Conservation (phyloP, 1,284 basidiomycete species). For the Athelia sp. region DNA sequence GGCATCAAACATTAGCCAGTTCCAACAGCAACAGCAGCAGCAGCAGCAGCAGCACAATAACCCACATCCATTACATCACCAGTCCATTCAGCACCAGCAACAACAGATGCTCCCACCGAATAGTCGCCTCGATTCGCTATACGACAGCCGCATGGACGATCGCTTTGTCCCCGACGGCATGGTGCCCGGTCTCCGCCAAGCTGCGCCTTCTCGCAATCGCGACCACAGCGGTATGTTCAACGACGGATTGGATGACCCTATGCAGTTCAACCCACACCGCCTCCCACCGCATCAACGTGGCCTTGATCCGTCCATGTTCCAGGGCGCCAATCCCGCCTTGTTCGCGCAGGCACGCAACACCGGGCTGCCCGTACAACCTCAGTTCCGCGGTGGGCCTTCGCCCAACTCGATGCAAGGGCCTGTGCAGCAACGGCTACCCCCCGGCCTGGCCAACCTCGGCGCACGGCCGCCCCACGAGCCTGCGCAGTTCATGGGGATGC, state of each 20-base stretch:
- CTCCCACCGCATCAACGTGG: slow-evolving; percentile 48
- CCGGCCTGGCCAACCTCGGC: slow-evolving; percentile 79
- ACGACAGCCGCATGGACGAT: slow-evolving; percentile 68
- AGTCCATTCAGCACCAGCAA: slow-evolving; percentile 31
- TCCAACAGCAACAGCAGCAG: slow-evolving; percentile 14
- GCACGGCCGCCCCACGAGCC: slow-evolving; percentile 76
- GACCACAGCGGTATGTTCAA: slow-evolving; percentile 52
- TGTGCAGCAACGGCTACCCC: slow-evolving; percentile 61
- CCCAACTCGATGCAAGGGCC: slow-evolving; percentile 45
- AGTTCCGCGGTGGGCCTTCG: slow-evolving; percentile 66
- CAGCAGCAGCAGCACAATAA: slow-evolving; percentile 27
- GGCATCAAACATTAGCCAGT: background rate
- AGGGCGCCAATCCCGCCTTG: slow-evolving; percentile 40
- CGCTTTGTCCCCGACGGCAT: slow-evolving; percentile 79
- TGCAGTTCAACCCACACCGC: slow-evolving; percentile 56
- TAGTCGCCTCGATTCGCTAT: slow-evolving; percentile 57
- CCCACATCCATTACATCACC: slow-evolving; percentile 32
- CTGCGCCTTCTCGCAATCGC: slow-evolving; percentile 53
- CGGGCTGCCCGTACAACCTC: slow-evolving; percentile 53
- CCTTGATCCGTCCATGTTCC: slow-evolving; percentile 51
- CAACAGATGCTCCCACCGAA: slow-evolving; percentile 26
- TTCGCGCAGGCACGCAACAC: slow-evolving; percentile 50
- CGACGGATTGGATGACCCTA: slow-evolving; percentile 56
- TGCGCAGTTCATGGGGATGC: slow-evolving; percentile 45
- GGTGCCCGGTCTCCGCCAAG: slow-evolving; percentile 73